phyloP scores from a whole-genome alignment of 2,329 filamentous ascomycete genomes.

The Myriosclerotinia scirpicola region DNA sequence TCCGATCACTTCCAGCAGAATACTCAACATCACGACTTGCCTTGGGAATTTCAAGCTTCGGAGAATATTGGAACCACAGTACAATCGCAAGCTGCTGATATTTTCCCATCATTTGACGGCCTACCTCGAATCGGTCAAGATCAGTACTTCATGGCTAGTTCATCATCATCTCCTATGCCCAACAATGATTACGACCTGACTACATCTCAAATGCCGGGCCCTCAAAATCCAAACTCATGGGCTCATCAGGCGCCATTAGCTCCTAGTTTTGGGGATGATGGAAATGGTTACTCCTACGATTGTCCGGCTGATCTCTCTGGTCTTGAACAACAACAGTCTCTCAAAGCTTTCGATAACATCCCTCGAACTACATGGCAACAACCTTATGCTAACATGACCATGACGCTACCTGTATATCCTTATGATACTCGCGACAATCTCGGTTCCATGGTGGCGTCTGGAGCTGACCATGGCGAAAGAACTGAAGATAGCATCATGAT shows the following conservation, averaged over 20 bases:
- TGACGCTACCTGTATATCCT: slow-evolving; percentile 29
- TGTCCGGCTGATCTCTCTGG: slow-evolving; percentile 28
- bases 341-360: slow-evolving; percentile 25
- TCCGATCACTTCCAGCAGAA: slow-evolving; percentile 32
- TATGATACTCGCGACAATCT: slow-evolving; percentile 27
- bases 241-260: slow-evolving; percentile 28
- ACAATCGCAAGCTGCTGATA: slow-evolving; percentile 29
- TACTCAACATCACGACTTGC: slow-evolving; percentile 31
- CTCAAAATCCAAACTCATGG: slow-evolving; percentile 31
- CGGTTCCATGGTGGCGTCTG: neutral
- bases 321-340: slow-evolving; percentile 26
- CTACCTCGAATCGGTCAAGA: slow-evolving; percentile 32
- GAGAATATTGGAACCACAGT: slow-evolving; percentile 26
- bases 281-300: slow-evolving; percentile 30
- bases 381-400: slow-evolving; percentile 26
- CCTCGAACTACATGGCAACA: slow-evolving; percentile 30
- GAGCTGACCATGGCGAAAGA: slow-evolving; percentile 13
- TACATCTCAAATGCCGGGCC: slow-evolving; percentile 5
- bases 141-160: slow-evolving; percentile 32
- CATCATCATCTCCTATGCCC: slow-evolving; percentile 27
- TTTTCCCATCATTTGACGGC: slow-evolving; percentile 35
- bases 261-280: slow-evolving; percentile 25
- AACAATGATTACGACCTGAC: slow-evolving; percentile 29
- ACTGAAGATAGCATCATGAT: slow-evolving; percentile 19
- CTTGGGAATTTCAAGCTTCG: slow-evolving; percentile 31